These are phyloP conservation scores for Aspergillus fumigatiaffinis DNA, from an alignment of 2,329 filamentous ascomycete species.

Conservation along the genomic window DNA sequence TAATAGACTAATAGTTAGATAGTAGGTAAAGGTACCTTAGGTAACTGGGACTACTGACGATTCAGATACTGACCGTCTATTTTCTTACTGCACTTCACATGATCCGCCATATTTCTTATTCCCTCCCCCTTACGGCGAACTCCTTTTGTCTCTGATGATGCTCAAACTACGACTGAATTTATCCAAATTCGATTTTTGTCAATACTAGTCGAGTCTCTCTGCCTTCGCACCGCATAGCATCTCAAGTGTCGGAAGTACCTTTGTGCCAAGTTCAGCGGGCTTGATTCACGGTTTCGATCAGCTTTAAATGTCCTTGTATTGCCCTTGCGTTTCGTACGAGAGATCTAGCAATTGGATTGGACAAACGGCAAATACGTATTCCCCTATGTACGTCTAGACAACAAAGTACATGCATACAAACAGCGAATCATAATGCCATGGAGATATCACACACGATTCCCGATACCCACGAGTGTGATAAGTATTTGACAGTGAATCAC, in stretches of 20 bases:
- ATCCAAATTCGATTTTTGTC: neutral
- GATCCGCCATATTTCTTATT: neutral
- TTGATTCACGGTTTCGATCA: neutral
- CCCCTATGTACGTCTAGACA: neutral
- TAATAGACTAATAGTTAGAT: too few relatives aligned
- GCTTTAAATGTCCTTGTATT: neutral
- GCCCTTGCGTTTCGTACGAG: neutral
- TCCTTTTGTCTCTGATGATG: neutral
- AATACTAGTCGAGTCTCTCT: neutral
- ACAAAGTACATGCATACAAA: neutral
- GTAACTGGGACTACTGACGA: neutral
- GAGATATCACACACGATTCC: neutral
- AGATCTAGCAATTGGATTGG: neutral
- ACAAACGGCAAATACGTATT: neutral
- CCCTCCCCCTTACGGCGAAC: neutral
- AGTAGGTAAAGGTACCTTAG: neutral
- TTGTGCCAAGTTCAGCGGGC: neutral
- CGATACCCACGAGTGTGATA: neutral
- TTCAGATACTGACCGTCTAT: neutral
- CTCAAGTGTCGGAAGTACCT: neutral
- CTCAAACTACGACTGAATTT: neutral
- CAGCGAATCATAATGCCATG: neutral
- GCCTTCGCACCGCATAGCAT: neutral
- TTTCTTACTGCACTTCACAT: neutral
- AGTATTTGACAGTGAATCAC: neutral